Conservation (phyloP, 495 filamentous ascomycete genomes). For the Neurospora tetraspora region DNA sequence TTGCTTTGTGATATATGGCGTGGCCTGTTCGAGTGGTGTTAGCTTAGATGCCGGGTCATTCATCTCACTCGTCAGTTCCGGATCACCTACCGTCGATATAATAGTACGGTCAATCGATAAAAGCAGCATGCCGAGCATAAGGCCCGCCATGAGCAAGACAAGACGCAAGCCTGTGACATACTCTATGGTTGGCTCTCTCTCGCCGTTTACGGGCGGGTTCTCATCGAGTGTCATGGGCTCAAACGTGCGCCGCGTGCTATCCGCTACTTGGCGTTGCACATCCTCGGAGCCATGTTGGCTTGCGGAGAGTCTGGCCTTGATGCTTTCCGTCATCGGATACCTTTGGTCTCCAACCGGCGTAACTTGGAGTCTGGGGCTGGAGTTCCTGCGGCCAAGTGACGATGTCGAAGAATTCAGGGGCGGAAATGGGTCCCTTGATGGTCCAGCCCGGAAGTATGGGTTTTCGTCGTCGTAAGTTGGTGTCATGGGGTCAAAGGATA, state of each 20-base stretch:
- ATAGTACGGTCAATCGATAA: constrained; percentile 35
- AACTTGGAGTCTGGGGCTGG: constrained; percentile 8
- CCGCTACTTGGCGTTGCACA: neutral
- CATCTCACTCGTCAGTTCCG: neutral
- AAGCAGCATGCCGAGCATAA: constrained; percentile 31
- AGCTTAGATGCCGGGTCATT: constrained; percentile 3
- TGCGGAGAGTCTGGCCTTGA: constrained; percentile 5
- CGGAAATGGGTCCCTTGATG: neutral
- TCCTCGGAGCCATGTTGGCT: constrained; percentile 1
- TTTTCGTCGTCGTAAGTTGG: neutral
- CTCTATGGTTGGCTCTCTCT: neutral
- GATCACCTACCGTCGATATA: constrained; percentile 28
- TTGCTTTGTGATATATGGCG: constrained; percentile 31
- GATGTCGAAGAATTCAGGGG: neutral
- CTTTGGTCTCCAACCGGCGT: constrained; percentile 23
- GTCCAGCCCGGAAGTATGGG: neutral
- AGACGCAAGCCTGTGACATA: constrained; percentile 23
- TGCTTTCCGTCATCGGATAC: constrained; percentile 19
- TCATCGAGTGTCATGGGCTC: neutral
- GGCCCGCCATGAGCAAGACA: constrained; percentile 20
- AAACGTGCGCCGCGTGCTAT: neutral
- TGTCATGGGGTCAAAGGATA: neutral
- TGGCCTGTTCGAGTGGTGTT: constrained; percentile 8
- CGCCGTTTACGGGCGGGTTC: neutral
- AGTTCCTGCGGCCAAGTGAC: constrained; percentile 1